A percentile compares a stretch with the other conserved stretches of the same genome.
Evolutionary conservation across 208 protist species (phyloP).

Genomic region (Leishmania gerbilli): DNA sequence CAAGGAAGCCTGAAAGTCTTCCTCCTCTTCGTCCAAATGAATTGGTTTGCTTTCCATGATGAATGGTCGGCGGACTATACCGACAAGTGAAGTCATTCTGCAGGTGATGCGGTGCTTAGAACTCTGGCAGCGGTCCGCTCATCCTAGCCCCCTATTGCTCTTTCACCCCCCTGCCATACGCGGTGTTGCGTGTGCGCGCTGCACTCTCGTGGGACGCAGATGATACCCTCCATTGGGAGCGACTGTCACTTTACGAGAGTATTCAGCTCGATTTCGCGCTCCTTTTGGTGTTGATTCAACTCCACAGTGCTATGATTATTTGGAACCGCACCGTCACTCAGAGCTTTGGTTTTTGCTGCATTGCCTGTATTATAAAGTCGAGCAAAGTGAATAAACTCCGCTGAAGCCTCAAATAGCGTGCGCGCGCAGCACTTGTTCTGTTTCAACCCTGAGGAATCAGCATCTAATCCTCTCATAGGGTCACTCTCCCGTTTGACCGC

Average conservation of each 20-base stretch:
- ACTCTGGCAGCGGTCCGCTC: neutral
- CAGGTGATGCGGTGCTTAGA: neutral
- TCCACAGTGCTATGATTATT: neutral
- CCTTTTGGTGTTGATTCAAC: neutral
- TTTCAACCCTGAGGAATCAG: too few species aligned
- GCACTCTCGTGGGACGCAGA: neutral
- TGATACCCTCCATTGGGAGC: neutral
- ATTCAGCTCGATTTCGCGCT: neutral
- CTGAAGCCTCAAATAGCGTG: neutral
- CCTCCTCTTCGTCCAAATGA: neutral
- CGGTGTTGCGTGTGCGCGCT: neutral
- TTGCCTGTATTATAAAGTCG: neutral
- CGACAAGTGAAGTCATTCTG: neutral
- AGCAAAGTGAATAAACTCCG: neutral
- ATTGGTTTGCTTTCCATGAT: neutral
- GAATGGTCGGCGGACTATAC: neutral
- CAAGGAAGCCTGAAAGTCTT: neutral
- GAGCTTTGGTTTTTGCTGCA: neutral
- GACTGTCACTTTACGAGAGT: neutral
- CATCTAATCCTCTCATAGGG: too few species aligned
- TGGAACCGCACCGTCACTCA: neutral
- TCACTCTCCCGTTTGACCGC: neutral
- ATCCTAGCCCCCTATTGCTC: neutral
- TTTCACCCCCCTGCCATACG: too few species aligned
- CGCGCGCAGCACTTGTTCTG: neutral